Evolutionary conservation across 306 rosid species (phyloP).

Genomic region (Carpinus viminea): DNA sequence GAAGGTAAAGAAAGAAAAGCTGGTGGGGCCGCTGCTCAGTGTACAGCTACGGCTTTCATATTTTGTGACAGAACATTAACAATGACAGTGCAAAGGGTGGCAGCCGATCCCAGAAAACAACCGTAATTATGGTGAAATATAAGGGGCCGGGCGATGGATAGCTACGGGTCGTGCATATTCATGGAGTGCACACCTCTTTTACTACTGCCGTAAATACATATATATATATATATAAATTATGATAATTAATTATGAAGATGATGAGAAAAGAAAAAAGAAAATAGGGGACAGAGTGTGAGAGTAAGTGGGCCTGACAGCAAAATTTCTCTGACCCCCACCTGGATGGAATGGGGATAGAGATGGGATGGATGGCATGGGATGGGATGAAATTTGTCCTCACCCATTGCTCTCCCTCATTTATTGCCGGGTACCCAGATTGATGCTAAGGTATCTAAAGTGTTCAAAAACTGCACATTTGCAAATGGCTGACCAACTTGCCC

Average conservation of each 20-base stretch:
- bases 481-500: neutral
- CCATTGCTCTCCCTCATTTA: slow-evolving; percentile 27
- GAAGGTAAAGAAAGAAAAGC: neutral
- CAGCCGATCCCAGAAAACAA: slow-evolving; percentile 59
- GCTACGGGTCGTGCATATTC: slow-evolving; percentile 14
- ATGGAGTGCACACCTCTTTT: slow-evolving; percentile 11
- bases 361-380: slow-evolving; percentile 5
- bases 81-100: slow-evolving; percentile 48
- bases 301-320: slow-evolving; percentile 19
- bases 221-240: no score
- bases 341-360: slow-evolving; percentile 21
- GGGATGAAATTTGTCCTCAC: neutral
- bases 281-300: neutral
- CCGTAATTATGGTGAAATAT: slow-evolving; percentile 35
- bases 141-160: slow-evolving; percentile 18
- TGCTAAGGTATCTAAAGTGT: slow-evolving; percentile 26
- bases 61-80: slow-evolving; percentile 42
- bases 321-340: slow-evolving; percentile 31
- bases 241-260: neutral
- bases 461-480: slow-evolving; percentile 19
- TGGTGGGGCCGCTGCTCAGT: slow-evolving; percentile 9
- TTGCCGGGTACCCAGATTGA: slow-evolving; percentile 26
- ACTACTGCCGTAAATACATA: slow-evolving; percentile 31
- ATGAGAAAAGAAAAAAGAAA: neutral
- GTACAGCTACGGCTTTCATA: slow-evolving; percentile 7